phyloP scores from a whole-genome alignment of 345 rosid species.

The Acer yangbiense region DNA sequence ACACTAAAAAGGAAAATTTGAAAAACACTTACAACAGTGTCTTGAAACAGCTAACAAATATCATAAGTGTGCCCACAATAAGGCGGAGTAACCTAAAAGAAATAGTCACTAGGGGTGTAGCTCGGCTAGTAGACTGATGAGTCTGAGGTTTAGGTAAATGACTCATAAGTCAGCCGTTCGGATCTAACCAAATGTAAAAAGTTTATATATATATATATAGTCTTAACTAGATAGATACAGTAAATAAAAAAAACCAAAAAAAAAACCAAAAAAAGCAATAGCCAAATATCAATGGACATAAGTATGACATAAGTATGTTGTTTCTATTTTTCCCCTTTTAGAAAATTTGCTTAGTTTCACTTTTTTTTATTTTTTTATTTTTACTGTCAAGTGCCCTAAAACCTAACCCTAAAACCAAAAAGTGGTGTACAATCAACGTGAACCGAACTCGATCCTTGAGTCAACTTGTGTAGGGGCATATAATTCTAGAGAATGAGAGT shows the following conservation, averaged over 20 bases:
- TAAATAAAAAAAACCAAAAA: too few species aligned
- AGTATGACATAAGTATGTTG: too few species aligned
- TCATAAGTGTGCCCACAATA: not conserved
- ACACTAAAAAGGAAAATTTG: not conserved
- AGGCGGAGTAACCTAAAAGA: too few species aligned
- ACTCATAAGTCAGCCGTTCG: too few species aligned
- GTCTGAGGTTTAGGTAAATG: too few species aligned
- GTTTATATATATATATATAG: too few species aligned
- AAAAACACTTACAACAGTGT: not conserved
- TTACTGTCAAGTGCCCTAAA: not conserved
- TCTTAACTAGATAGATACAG: too few species aligned
- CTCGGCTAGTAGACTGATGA: too few species aligned
- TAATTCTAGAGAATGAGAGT: not conserved
- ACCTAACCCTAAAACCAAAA: not conserved
- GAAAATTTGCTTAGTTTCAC: not conserved
- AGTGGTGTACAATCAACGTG: not conserved
- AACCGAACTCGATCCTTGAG: not conserved
- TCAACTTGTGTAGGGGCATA: not conserved
- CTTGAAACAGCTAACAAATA: not conserved
- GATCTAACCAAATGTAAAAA: too few species aligned
- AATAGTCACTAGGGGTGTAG: too few species aligned
- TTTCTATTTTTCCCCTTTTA: not conserved
- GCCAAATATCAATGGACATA: not conserved
- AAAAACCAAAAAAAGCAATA: too few species aligned
- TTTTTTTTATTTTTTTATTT: too few species aligned